phyloP scores from a whole-genome alignment of 352 stramenopile species.

The Phytophthora citricola region DNA sequence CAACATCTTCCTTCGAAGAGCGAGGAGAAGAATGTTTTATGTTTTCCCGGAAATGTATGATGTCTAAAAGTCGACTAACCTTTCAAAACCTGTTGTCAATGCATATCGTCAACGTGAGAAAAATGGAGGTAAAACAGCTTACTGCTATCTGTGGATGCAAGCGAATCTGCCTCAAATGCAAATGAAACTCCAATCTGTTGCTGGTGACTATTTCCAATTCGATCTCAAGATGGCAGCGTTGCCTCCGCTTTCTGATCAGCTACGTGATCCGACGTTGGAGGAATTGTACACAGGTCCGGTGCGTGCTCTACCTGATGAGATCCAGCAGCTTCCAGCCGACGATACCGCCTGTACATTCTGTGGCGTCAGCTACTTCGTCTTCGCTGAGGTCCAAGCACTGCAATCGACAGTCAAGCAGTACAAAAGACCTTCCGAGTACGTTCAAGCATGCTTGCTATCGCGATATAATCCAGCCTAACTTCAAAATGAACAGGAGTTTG shows the following conservation, averaged over 20 bases:
- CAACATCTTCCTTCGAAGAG: no score
- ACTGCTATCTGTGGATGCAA: no score
- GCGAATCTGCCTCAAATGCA: conserved; percentile 5
- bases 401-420: conserved; percentile 74
- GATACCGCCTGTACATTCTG: conserved; percentile 88
- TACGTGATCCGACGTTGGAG: conserved; percentile 73
- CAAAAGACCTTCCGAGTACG: conserved; percentile 74
- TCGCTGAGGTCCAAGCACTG: conserved; percentile 83
- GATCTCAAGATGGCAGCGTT: conserved; percentile 22
- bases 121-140: no score
- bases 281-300: conserved; percentile 72
- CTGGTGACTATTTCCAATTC: background rate
- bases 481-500: conserved; percentile 49
- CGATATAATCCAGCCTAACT: background rate
- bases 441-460: background rate
- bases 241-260: conserved; percentile 17
- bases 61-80: no score
- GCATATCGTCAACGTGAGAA: no score
- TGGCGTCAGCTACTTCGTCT: conserved; percentile 88
- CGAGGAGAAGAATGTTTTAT: no score
- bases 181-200: background rate
- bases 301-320: conserved; percentile 64
- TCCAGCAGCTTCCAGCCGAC: conserved; percentile 68
- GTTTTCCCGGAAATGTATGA: no score
- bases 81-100: no score